Percentiles rank a stretch among this genome's conserved stretches.
phyloP scores from a whole-genome alignment of 2,329 filamentous ascomycete genomes.

The Didymella sp. region DNA sequence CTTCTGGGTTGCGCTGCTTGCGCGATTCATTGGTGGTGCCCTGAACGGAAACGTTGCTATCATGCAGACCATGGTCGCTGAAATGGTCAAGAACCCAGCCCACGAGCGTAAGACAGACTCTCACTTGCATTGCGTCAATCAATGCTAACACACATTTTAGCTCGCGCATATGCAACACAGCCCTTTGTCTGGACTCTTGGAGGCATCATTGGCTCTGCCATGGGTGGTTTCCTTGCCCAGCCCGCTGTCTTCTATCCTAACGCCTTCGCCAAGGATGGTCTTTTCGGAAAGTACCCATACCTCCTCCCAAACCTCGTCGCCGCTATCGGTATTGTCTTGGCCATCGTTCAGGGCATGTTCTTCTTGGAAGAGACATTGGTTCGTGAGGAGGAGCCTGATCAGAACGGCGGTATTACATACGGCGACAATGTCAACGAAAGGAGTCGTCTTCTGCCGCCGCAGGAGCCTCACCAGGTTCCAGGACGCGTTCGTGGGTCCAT shows the following conservation, averaged over 20 bases:
- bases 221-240: slow-evolving; percentile 85
- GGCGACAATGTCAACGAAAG: slow-evolving; percentile 73
- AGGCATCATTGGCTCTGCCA: slow-evolving; percentile 83
- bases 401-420: slow-evolving; percentile 61
- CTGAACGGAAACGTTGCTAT: slow-evolving; percentile 93
- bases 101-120: slow-evolving; percentile 74
- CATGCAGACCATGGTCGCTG: slow-evolving; percentile 92
- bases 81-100: slow-evolving; percentile 84
- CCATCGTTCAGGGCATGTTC: slow-evolving; percentile 79
- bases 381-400: slow-evolving; percentile 43
- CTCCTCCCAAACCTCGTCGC: slow-evolving; percentile 89
- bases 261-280: slow-evolving; percentile 68
- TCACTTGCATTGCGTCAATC: not conserved
- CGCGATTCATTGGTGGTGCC: slow-evolving; percentile 78
- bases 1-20: slow-evolving; percentile 82
- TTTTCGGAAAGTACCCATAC: slow-evolving; percentile 84
- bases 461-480: slow-evolving; percentile 47
- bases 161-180: slow-evolving; percentile 87
- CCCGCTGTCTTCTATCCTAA: slow-evolving; percentile 78
- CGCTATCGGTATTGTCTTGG: slow-evolving; percentile 74
- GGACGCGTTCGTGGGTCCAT: slow-evolving; percentile 43
- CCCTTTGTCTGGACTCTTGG: slow-evolving; percentile 93
- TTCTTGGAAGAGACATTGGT: slow-evolving; percentile 77
- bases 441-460: slow-evolving; percentile 65
- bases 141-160: slow-evolving; percentile 52